Conservation (phyloP, 2,329 filamentous ascomycete species). For the Cladosporium austrohemisphaericum region DNA sequence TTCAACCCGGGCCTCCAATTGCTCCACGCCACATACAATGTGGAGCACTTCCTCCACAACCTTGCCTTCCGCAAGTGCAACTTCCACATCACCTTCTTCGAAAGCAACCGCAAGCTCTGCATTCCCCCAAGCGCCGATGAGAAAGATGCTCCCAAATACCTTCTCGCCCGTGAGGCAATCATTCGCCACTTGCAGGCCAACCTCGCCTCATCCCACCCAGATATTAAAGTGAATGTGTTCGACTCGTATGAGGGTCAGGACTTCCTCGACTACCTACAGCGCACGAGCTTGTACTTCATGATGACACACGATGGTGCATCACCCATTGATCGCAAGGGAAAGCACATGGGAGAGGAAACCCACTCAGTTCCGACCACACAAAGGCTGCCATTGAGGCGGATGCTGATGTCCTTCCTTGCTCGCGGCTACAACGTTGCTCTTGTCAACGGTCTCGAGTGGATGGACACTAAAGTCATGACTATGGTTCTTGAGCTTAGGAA, state of each 20-base stretch:
- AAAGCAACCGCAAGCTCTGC: conserved; percentile 53
- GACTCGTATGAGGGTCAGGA: conserved; percentile 44
- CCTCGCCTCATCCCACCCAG: conserved; percentile 36
- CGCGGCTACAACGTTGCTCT: conserved; percentile 60
- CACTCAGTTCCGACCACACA: conserved; percentile 17
- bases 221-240: conserved; percentile 48
- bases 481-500: conserved; percentile 41
- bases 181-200: conserved; percentile 58
- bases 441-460: conserved; percentile 60
- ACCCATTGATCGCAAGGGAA: conserved; percentile 22
- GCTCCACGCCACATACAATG: conserved; percentile 65
- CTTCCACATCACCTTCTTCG: conserved; percentile 69
- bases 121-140: conserved; percentile 44
- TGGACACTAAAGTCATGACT: conserved; percentile 59
- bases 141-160: conserved; percentile 49
- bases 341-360: conserved; percentile 18
- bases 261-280: conserved; percentile 55
- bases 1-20: conserved; percentile 67
- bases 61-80: conserved; percentile 62
- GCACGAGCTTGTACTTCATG: conserved; percentile 60
- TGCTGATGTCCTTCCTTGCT: conserved; percentile 55
- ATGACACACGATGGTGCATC: conserved; percentile 62
- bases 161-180: conserved; percentile 60
- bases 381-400: conserved; percentile 36
- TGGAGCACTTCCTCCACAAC: conserved; percentile 62